These are phyloP conservation scores for Leucosporidium yakuticum DNA, from an alignment of 768 basidiomycete species.

Conservation along the genomic window DNA sequence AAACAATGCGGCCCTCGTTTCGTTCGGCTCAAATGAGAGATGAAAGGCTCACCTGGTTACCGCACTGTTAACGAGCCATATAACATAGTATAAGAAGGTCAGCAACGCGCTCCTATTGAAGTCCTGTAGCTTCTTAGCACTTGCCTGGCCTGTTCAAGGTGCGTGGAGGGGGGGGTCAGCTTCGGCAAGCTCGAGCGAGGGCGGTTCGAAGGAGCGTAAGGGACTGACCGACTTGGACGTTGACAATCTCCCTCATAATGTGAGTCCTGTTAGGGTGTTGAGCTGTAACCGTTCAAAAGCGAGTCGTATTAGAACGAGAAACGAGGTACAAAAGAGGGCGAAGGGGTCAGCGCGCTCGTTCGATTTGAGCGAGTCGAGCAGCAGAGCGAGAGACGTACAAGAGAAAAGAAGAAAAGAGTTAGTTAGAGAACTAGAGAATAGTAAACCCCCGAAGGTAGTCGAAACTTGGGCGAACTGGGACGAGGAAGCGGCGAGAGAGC, in stretches of 20 bases:
- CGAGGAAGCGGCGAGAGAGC: background rate
- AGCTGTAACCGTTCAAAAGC: background rate
- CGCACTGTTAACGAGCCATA: conserved; percentile 55
- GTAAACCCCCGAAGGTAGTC: background rate
- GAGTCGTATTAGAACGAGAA: background rate
- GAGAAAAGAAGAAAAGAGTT: too few species aligned
- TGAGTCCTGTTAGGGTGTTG: conserved; percentile 18
- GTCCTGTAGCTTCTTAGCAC: background rate
- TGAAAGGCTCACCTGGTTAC: conserved; percentile 81
- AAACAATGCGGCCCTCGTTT: too few species aligned
- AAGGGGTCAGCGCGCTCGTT: background rate
- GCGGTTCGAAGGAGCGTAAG: conserved; percentile 51
- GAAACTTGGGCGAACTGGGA: background rate
- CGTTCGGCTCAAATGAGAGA: background rate
- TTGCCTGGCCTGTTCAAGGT: background rate
- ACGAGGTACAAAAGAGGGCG: background rate
- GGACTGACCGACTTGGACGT: conserved; percentile 54
- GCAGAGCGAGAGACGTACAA: background rate
- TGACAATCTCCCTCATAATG: conserved; percentile 78
- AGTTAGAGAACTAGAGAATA: background rate
- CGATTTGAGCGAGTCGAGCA: background rate
- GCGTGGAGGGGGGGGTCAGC: conserved; percentile 1
- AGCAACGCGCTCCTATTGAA: too few species aligned
- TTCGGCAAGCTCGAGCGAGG: background rate
- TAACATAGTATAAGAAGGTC: too few species aligned